Conservation (phyloP, 306 rosid species). For the Dryas octopetala region DNA sequence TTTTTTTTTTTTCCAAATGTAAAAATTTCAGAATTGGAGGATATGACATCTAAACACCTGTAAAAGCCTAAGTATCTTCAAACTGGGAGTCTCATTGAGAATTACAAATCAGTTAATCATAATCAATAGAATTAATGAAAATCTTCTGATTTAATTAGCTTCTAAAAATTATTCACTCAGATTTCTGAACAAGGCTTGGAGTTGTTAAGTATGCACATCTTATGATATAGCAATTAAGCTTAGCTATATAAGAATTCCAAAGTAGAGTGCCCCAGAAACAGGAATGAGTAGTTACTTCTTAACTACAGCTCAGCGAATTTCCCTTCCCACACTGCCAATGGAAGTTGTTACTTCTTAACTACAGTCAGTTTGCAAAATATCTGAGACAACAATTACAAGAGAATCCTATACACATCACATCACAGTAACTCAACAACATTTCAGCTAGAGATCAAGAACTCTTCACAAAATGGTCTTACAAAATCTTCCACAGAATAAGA, state of each 20-base stretch:
- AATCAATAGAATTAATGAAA: no score
- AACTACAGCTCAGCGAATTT: background rate
- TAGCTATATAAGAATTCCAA: no score
- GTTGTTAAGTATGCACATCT: no score
- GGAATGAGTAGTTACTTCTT: no score
- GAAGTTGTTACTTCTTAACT: constrained; percentile 6
- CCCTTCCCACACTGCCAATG: background rate
- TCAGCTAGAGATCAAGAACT: constrained; percentile 3
- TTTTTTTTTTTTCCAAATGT: background rate
- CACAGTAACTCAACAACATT: background rate
- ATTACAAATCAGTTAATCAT: constrained; percentile 40
- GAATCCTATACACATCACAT: background rate
- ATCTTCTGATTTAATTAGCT: no score
- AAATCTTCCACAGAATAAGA: constrained; percentile 36
- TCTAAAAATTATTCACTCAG: no score
- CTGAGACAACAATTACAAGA: background rate
- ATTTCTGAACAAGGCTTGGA: no score
- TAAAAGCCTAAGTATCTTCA: constrained; percentile 88
- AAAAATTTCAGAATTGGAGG: background rate
- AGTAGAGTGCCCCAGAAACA: no score
- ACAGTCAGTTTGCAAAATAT: background rate
- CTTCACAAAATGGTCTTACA: constrained; percentile 10
- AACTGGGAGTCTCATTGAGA: constrained; percentile 68
- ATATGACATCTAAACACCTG: constrained; percentile 49
- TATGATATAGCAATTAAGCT: no score